Evolutionary conservation across 2,329 filamentous ascomycete species (phyloP), one percentile per base, ranked within the genome.

Genomic region (Xylaria multiplex): DNA sequence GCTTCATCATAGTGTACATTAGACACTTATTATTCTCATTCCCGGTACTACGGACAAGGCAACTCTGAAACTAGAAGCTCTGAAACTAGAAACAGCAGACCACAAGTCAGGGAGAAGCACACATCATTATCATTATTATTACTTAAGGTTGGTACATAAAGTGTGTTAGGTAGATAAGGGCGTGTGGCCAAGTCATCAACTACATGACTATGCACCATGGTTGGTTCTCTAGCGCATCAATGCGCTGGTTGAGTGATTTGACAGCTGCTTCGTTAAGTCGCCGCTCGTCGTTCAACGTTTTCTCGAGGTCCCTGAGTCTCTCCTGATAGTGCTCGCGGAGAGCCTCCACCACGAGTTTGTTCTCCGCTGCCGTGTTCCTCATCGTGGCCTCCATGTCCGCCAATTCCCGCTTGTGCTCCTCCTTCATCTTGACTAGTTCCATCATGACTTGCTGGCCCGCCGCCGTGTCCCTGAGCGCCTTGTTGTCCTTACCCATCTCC

Each of bases 401-500:
- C 24, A 85, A 80, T 72, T 91, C 88, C 46, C 87, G 86, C 68
- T 90, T 80, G 19, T 85, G 83, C 69, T 86, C 85, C 62, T 83
- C 84, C 62, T 90, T 75, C 68, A 88, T 82, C 50, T 79, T 80
- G 71, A 84, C 83, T 64, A 90, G 74, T 70, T 89, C 86, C 37
- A 85, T 82, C 65, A 86, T 85, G 0, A 85, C 86, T 60, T 86
- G 85, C 13, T 86, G 86, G 1, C 82, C 81, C 43, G 81, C 79
- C 30, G 75, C 74, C 30, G 75, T 77, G 57, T 77, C 75, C 57
- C 81, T 80, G 22, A 89, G 82, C 57, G 83, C 84, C 73, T 83
- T 85, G 45, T 85, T 77, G 55, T 89, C 84, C 72, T 85, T 85
- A 69, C 84, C 86, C 69, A 92, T 78, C 74, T 91, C 89, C 52